A percentile compares a stretch with the other conserved stretches of the same genome.
These are phyloP conservation scores for Lanmaoa pseudosensibilis DNA, from an alignment of 768 basidiomycete species.

Conservation along the genomic window DNA sequence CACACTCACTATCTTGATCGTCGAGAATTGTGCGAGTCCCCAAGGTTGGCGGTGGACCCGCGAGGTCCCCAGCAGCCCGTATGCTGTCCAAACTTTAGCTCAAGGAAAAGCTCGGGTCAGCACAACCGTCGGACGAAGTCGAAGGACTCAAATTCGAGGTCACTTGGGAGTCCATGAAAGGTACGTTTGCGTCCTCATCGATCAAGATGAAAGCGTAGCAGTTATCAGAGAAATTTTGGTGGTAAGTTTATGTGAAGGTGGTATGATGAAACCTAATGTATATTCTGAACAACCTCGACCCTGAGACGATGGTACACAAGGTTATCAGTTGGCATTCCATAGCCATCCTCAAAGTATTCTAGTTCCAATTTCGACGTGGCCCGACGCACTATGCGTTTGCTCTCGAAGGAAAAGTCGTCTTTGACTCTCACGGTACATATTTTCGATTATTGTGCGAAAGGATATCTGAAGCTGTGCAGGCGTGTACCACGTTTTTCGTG, in stretches of 20 bases:
- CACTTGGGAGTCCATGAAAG: constrained; percentile 72
- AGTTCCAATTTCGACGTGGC: constrained; percentile 52
- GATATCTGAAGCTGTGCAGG: constrained; percentile 37
- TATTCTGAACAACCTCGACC: constrained; percentile 55
- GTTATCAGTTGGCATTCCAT: constrained; percentile 67
- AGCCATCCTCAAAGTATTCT: constrained; percentile 58
- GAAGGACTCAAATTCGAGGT: constrained; percentile 69
- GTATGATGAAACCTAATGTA: neutral
- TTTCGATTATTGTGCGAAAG: neutral
- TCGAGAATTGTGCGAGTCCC: constrained; percentile 46
- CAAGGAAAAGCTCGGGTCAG: constrained; percentile 55
- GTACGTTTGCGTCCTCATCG: constrained; percentile 63
- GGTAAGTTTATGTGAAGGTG: constrained; percentile 43
- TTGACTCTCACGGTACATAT: constrained; percentile 55
- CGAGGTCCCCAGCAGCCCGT: constrained; percentile 53
- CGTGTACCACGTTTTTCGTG: constrained; percentile 56
- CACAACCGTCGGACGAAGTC: constrained; percentile 69
- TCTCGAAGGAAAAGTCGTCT: constrained; percentile 53
- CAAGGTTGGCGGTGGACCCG: constrained; percentile 44
- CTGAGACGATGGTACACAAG: constrained; percentile 63
- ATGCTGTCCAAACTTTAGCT: constrained; percentile 63
- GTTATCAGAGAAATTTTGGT: constrained; percentile 47
- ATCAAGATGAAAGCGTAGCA: constrained; percentile 46
- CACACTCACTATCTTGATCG: constrained; percentile 68
- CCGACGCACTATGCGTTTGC: constrained; percentile 59